These are phyloP conservation scores for Ophiostoma ips DNA, from an alignment of 2,329 filamentous ascomycete species.

Conservation along the genomic window DNA sequence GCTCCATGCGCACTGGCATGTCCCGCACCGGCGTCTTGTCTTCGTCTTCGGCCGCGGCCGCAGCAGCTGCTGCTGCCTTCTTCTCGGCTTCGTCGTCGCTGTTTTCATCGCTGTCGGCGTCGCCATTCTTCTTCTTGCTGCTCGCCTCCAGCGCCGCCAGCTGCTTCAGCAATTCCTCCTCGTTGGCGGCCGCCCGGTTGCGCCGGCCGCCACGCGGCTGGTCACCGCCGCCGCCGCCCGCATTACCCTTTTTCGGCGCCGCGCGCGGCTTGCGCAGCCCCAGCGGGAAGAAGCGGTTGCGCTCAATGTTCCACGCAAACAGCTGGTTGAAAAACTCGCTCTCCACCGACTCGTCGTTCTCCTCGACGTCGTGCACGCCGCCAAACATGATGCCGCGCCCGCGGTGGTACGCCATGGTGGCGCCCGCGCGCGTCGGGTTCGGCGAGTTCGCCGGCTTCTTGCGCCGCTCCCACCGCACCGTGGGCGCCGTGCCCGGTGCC, in stretches of 20 bases:
- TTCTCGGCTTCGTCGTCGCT: constrained; percentile 43
- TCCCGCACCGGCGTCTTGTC: constrained; percentile 46
- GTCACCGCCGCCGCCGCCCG: too few species aligned
- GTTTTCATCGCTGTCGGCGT: constrained; percentile 31
- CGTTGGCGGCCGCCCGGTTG: constrained; percentile 74
- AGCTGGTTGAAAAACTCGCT: constrained; percentile 93
- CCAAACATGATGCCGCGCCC: constrained; percentile 87
- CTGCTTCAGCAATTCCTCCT: constrained; percentile 79
- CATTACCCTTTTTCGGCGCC: constrained; percentile 41
- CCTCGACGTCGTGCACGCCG: constrained; percentile 84
- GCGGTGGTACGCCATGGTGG: constrained; percentile 90
- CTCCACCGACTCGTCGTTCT: constrained; percentile 88
- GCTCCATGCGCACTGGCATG: constrained; percentile 58
- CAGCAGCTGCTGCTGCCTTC: constrained; percentile 18
- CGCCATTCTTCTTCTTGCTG: constrained; percentile 1
- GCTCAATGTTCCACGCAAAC: constrained; percentile 87
- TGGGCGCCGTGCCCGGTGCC: constrained; percentile 49
- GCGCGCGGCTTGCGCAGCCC: constrained; percentile 59
- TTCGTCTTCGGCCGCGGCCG: constrained; percentile 24
- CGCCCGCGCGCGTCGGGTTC: constrained; percentile 67
- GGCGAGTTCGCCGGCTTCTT: constrained; percentile 88
- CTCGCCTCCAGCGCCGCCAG: constrained; percentile 65
- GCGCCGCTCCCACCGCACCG: constrained; percentile 77
- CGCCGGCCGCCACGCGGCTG: constrained; percentile 41
- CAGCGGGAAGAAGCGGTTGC: constrained; percentile 87